phyloP scores from a whole-genome alignment of 371 early-diverging fungal genomes.

The Mortierella polycephala region DNA sequence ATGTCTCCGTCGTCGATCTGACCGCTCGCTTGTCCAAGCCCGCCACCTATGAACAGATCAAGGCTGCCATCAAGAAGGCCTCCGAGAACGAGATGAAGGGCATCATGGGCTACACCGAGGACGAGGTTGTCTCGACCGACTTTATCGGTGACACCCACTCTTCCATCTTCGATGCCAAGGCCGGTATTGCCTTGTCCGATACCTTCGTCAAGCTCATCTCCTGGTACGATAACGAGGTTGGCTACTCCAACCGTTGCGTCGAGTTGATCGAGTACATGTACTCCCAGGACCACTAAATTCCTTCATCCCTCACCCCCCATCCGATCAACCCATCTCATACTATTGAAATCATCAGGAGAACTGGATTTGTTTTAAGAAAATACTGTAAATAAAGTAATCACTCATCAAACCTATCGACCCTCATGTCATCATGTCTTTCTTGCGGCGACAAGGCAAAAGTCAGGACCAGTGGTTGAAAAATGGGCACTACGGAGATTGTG shows the following conservation, averaged over 20 bases:
- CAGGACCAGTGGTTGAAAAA: no score
- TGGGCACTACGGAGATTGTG: no score
- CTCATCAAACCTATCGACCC: no score
- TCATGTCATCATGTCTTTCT: no score
- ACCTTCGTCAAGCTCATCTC: slow-evolving; percentile 98
- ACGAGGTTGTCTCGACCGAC: slow-evolving; percentile 98
- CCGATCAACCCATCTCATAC: no score
- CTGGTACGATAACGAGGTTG: slow-evolving; percentile 96
- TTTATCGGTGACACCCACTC: slow-evolving; percentile 93
- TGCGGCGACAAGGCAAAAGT: no score
- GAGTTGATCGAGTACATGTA: slow-evolving; percentile 88
- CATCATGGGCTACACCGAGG: slow-evolving; percentile 95
- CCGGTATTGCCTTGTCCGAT: slow-evolving; percentile 96
- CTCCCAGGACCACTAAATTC: slow-evolving; percentile 59
- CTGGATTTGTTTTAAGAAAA: no score
- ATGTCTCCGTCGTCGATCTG: slow-evolving; percentile 99
- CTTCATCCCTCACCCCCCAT: no score
- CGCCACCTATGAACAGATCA: slow-evolving; percentile 93
- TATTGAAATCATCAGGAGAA: no score
- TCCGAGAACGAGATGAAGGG: slow-evolving; percentile 89
- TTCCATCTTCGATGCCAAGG: slow-evolving; percentile 97
- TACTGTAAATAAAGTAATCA: no score
- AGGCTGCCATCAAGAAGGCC: slow-evolving; percentile 85
- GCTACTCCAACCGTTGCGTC: slow-evolving; percentile 95
- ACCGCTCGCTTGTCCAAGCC: slow-evolving; percentile 92